A percentile compares a stretch with the other conserved stretches of the same genome.
Conservation (phyloP, 1,284 basidiomycete genomes). For the Schizophyllum amplum region DNA sequence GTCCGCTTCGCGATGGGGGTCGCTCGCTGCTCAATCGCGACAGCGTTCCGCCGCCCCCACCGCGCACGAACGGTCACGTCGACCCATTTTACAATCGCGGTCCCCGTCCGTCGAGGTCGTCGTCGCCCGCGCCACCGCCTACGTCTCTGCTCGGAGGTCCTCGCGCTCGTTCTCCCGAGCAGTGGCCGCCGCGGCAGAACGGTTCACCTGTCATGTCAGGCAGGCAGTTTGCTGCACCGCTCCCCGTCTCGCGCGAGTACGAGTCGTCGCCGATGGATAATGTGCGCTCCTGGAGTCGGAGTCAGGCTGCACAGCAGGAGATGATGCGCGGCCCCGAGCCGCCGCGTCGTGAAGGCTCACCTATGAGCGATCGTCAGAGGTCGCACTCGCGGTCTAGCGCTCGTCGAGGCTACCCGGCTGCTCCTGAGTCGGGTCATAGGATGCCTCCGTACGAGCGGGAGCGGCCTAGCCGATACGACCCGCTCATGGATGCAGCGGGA, state of each 20-base stretch:
- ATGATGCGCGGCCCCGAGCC: conserved; percentile 14
- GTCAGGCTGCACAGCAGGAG: background rate
- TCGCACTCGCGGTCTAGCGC: background rate
- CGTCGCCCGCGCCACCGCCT: background rate
- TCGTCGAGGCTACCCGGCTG: too few species aligned
- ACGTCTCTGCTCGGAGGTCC: background rate
- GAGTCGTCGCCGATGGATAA: background rate
- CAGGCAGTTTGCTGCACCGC: background rate
- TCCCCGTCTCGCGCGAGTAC: background rate
- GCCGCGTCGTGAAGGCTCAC: conserved; percentile 18
- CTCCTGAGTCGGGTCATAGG: background rate
- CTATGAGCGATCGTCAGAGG: conserved; percentile 1
- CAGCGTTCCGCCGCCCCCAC: background rate
- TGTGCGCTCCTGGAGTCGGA: background rate
- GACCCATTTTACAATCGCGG: background rate
- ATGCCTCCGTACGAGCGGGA: conserved; percentile 23
- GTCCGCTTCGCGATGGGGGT: conserved; percentile 4
- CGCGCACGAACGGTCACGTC: background rate
- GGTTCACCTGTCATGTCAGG: background rate
- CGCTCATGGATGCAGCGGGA: conserved; percentile 17
- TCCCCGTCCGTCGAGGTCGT: background rate
- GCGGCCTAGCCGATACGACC: conserved; percentile 19
- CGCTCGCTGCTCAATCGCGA: background rate
- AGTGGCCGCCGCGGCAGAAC: background rate
- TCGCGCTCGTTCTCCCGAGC: background rate